Percentiles rank a stretch among this genome's conserved stretches.
phyloP scores from a whole-genome alignment of 1,284 basidiomycete species.

The Apiotrichum brassicae region DNA sequence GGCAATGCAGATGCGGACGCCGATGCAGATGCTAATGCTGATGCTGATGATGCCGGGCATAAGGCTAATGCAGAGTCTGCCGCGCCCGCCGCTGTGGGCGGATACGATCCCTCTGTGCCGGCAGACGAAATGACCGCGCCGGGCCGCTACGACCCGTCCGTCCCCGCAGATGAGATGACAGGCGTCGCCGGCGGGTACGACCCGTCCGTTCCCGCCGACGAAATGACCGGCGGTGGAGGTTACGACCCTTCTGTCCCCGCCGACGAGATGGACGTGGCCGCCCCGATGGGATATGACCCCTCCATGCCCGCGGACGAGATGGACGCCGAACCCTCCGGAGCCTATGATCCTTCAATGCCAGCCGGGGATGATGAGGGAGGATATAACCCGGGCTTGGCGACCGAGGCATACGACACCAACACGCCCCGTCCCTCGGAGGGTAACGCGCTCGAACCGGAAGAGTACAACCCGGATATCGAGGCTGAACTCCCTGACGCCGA shows the following conservation, averaged over 20 bases:
- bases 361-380: background rate
- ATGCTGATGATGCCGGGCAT: background rate
- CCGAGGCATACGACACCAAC: background rate
- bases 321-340: background rate
- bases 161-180: constrained; percentile 6
- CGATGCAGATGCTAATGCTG: background rate
- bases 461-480: background rate
- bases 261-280: constrained; percentile 1
- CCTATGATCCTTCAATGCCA: constrained; percentile 2
- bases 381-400: too few relatives aligned
- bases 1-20: too few relatives aligned
- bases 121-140: constrained; percentile 20
- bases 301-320: constrained; percentile 3
- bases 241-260: constrained; percentile 7
- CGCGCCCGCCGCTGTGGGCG: background rate
- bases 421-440: background rate
- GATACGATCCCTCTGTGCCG: constrained; percentile 12
- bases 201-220: constrained; percentile 4
- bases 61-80: too few relatives aligned
- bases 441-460: background rate
- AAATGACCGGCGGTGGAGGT: background rate
- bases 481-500: background rate
- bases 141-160: background rate
- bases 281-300: constrained; percentile 3
- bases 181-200: background rate